A percentile compares a stretch with the other conserved stretches of the same genome.
Evolutionary conservation across 345 rosid species (phyloP).

Genomic region (Rhodamnia argentea): DNA sequence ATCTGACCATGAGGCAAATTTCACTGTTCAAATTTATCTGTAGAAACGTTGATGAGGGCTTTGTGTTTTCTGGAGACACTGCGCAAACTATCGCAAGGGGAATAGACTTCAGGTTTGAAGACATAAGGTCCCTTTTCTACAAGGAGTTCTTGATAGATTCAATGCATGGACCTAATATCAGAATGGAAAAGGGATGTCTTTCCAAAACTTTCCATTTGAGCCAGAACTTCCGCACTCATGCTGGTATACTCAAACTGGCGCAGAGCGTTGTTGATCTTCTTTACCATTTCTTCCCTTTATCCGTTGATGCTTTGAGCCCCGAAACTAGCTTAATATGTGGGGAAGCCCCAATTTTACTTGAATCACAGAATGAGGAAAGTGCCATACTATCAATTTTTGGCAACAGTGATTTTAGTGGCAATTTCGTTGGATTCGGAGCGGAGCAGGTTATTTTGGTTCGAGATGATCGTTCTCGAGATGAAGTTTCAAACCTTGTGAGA

Average conservation of each 20-base stretch:
- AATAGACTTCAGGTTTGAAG: slow-evolving; percentile 43
- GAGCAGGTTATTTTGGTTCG: slow-evolving; percentile 11
- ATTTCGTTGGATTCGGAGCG: neutral
- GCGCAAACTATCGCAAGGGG: slow-evolving; percentile 42
- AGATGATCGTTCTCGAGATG: neutral
- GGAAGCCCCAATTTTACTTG: slow-evolving; percentile 40
- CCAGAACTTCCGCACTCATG: slow-evolving; percentile 49
- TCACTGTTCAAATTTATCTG: slow-evolving; percentile 34
- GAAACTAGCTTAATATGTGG: slow-evolving; percentile 34
- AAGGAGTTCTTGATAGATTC: slow-evolving; percentile 25
- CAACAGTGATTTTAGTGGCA: neutral
- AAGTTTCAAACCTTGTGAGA: neutral
- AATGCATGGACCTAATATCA: neutral
- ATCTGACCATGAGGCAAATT: slow-evolving; percentile 47
- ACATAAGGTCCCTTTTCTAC: slow-evolving; percentile 31
- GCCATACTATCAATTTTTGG: slow-evolving; percentile 34
- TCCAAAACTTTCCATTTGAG: slow-evolving; percentile 25
- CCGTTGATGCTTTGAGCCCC: slow-evolving; percentile 19
- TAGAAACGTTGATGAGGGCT: slow-evolving; percentile 32
- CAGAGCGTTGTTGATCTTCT: slow-evolving; percentile 44
- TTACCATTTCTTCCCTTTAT: slow-evolving; percentile 25
- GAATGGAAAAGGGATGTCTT: slow-evolving; percentile 22
- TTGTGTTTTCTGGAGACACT: slow-evolving; percentile 42
- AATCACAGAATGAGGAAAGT: slow-evolving; percentile 16
- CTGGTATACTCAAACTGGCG: slow-evolving; percentile 35